Evolutionary conservation across 179 eudicot genomes (phyloP).

Genomic region (Silene noctiflora): DNA sequence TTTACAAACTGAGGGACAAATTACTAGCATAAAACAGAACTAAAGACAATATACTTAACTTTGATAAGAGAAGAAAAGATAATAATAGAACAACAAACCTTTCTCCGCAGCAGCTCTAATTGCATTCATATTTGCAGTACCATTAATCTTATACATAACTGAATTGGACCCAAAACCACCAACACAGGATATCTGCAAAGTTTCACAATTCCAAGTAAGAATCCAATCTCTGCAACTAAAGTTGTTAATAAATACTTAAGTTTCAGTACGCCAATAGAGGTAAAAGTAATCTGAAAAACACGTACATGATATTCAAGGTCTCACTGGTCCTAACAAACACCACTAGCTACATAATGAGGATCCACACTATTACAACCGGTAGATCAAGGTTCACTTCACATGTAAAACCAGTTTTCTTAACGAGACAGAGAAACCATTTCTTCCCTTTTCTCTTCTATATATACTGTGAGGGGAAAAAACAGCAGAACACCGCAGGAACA

Average conservation of each 20-base stretch:
- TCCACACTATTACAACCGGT: background rate
- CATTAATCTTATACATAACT: constrained; percentile 88
- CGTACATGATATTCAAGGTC: constrained; percentile 1
- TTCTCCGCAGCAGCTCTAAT: constrained; percentile 83
- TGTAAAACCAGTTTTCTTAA: constrained; percentile 1
- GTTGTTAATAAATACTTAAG: constrained; percentile 3
- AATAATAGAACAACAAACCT: constrained; percentile 40
- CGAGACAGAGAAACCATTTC: background rate
- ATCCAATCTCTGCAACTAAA: background rate
- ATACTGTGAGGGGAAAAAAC: background rate
- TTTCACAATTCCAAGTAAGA: constrained; percentile 2
- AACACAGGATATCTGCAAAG: constrained; percentile 82
- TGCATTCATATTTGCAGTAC: constrained; percentile 94
- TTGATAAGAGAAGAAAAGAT: background rate
- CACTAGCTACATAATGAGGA: constrained; percentile 13
- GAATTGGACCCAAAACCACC: constrained; percentile 96
- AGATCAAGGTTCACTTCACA: constrained; percentile 3
- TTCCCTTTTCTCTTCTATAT: background rate
- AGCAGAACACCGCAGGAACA: background rate
- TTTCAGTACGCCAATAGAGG: background rate
- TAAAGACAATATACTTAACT: background rate
- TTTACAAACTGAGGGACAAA: background rate
- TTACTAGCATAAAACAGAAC: background rate
- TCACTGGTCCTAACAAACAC: background rate
- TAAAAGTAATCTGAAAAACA: background rate